Evolutionary conservation across 345 rosid genomes (phyloP), one percentile per base, ranked within the genome.

Genomic region (Raphanus raphanistrum): DNA sequence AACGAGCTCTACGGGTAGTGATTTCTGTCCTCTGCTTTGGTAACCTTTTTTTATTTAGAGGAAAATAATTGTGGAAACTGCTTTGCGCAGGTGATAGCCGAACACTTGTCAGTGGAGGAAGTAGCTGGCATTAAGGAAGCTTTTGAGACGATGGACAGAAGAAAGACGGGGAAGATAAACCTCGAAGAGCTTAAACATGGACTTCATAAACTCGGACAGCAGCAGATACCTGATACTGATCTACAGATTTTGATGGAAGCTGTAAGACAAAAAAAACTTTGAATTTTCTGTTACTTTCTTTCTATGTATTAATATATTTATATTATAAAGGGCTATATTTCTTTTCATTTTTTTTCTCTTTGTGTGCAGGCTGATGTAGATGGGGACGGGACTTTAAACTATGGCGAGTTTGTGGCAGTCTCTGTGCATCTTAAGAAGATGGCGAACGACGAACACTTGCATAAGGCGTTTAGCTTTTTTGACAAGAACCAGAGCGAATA

Each of bases 81-180:
- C 58, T 57, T 41, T 70, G 8, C 58, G 13, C 12, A 94, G 98
- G 98, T 92, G 70, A 80, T 94, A 74, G 98, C 98, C 0, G 97
- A 94, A 83, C 96, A 92, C 76, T 87, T 94, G 82, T 92, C 94
- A 0, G 86, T 86, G 71, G 98, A 94, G 85, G 97, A 94, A 86
- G 98, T 81, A 17, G 97, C 98, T 48, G 98, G 97, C 76, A 85
- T 94, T 70, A 92, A 87, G 82, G 97, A 92, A 68, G 92, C 92
- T 10, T 92, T 94, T 82, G 90, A 88, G 41, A 75, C 79, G 88
- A 89, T 92, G 93, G 98, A 94, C 80, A 83, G 83, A 21, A 43
- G 76, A 35, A 86, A 85, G 72, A 82, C 72, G 11, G 97, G 98
- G 66, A 88, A 86, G 78, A 86, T 94, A 73, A 89, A 85, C 84